Percentiles rank a stretch among this genome's conserved stretches.
Evolutionary conservation across 2,329 filamentous ascomycete species (phyloP).

Genomic region (Aspergillus chevalieri): DNA sequence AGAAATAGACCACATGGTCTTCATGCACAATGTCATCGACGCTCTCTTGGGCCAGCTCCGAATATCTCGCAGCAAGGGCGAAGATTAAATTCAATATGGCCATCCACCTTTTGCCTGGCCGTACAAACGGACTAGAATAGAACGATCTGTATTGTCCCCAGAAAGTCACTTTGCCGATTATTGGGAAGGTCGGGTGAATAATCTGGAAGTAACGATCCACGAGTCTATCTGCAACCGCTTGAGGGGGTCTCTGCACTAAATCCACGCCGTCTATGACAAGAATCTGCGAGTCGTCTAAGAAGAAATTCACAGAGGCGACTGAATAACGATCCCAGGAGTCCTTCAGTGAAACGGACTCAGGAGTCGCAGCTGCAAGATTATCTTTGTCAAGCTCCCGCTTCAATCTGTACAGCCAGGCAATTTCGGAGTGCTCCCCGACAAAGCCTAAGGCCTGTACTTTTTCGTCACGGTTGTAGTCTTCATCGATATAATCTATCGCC

Average conservation of each 20-base stretch:
- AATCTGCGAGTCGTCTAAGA: constrained; percentile 35
- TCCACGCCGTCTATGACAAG: constrained; percentile 30
- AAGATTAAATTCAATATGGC: constrained; percentile 41
- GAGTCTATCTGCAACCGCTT: constrained; percentile 33
- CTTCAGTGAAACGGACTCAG: constrained; percentile 10
- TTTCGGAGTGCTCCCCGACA: constrained; percentile 41
- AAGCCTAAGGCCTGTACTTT: constrained; percentile 35
- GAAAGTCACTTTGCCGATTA: constrained; percentile 37
- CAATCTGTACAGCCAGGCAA: constrained; percentile 39
- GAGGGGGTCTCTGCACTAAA: constrained; percentile 29
- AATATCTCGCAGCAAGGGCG: constrained; percentile 36
- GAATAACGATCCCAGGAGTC: constrained; percentile 18
- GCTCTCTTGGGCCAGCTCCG: constrained; percentile 22
- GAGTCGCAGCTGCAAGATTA: constrained; percentile 1
- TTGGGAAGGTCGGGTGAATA: constrained; percentile 38
- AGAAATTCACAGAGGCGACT: constrained; percentile 32
- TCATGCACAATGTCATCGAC: constrained; percentile 25
- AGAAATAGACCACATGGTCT: constrained; percentile 35
- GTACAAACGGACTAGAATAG: constrained; percentile 23
- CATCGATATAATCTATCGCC: constrained; percentile 35
- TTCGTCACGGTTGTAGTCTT: constrained; percentile 39
- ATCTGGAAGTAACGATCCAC: constrained; percentile 35
- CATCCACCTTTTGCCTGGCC: constrained; percentile 36
- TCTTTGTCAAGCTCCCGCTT: constrained; percentile 29
- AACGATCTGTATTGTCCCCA: constrained; percentile 34